These are phyloP conservation scores for Backusella australiensis DNA, from an alignment of 192 early-diverging fungal species.

Conservation along the genomic window DNA sequence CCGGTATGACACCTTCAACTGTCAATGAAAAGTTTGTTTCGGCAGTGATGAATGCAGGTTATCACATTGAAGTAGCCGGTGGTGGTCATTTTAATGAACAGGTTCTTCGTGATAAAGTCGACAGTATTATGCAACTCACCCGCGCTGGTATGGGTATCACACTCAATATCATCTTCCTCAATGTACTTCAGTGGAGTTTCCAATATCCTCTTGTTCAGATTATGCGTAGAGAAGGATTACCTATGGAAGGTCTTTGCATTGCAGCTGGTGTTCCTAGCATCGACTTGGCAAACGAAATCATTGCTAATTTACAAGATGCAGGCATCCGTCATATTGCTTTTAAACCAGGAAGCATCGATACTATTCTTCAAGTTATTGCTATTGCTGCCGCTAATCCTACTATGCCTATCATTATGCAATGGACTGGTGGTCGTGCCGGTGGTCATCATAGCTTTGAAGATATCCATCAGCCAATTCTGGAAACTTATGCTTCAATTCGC, in stretches of 20 bases:
- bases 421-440: constrained; percentile 95
- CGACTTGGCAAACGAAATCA: constrained; percentile 80
- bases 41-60: constrained; percentile 89
- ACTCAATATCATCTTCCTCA: constrained; percentile 88
- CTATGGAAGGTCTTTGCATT: constrained; percentile 88
- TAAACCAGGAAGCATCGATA: constrained; percentile 75
- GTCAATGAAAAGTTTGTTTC: constrained; percentile 77
- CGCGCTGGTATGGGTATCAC: constrained; percentile 87
- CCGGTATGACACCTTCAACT: constrained; percentile 93
- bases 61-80: constrained; percentile 87
- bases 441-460: constrained; percentile 98
- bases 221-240: constrained; percentile 80
- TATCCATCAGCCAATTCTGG: constrained; percentile 87
- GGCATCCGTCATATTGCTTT: constrained; percentile 85
- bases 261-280: constrained; percentile 90
- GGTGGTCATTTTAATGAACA: constrained; percentile 83
- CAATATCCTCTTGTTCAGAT: constrained; percentile 79
- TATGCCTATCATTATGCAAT: constrained; percentile 90
- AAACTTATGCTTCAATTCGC: constrained; percentile 84
- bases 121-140: constrained; percentile 67
- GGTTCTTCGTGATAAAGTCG: constrained; percentile 65
- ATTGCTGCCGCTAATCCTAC: constrained; percentile 81
- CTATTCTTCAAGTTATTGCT: constrained; percentile 71
- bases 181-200: constrained; percentile 89
- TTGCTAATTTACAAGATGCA: constrained; percentile 65